Percentiles rank a stretch among this genome's conserved stretches.
phyloP scores from a whole-genome alignment of 352 stramenopile genomes.

The Globisporangium orthogonon region DNA sequence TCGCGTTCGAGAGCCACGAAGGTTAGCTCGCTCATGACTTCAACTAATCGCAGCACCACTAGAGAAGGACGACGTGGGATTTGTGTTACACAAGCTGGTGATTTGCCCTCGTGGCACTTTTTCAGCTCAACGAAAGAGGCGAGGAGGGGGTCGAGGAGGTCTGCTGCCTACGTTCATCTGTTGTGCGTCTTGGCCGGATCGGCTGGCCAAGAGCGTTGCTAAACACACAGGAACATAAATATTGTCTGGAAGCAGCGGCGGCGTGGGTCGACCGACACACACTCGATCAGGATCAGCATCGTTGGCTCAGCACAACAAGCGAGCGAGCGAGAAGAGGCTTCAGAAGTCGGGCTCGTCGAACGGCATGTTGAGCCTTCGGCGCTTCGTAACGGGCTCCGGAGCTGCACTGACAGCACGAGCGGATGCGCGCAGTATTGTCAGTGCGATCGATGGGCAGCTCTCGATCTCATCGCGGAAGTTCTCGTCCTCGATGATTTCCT shows the following conservation, averaged over 20 bases:
- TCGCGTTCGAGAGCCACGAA: slow-evolving; percentile 71
- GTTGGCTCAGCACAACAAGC: not conserved
- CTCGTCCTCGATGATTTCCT: slow-evolving; percentile 77
- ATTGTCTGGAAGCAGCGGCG: slow-evolving; percentile 15
- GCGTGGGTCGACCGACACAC: slow-evolving; percentile 6
- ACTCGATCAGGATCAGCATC: too few species aligned
- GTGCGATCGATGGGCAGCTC: slow-evolving; percentile 59
- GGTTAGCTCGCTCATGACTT: slow-evolving; percentile 10
- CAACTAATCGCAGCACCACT: not conserved
- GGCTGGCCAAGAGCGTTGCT: not conserved
- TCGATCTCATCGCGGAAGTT: slow-evolving; percentile 82
- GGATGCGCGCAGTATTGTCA: slow-evolving; percentile 71
- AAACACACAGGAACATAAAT: slow-evolving; percentile 27
- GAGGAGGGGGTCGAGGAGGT: not conserved
- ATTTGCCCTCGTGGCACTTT: slow-evolving; percentile 5
- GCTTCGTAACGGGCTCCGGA: slow-evolving; percentile 45
- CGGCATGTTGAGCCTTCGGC: slow-evolving; percentile 77
- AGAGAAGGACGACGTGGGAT: slow-evolving; percentile 11
- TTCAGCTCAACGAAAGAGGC: slow-evolving; percentile 5
- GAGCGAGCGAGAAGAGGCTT: slow-evolving; percentile 5
- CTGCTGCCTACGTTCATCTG: slow-evolving; percentile 7
- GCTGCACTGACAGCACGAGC: slow-evolving; percentile 23
- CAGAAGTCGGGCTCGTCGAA: slow-evolving; percentile 71
- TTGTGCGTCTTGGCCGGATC: not conserved
- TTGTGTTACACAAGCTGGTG: slow-evolving; percentile 6